Evolutionary conservation across 2,329 filamentous ascomycete species (phyloP), one percentile per base, ranked within the genome.

Genomic region (Colletotrichum higginsianum): DNA sequence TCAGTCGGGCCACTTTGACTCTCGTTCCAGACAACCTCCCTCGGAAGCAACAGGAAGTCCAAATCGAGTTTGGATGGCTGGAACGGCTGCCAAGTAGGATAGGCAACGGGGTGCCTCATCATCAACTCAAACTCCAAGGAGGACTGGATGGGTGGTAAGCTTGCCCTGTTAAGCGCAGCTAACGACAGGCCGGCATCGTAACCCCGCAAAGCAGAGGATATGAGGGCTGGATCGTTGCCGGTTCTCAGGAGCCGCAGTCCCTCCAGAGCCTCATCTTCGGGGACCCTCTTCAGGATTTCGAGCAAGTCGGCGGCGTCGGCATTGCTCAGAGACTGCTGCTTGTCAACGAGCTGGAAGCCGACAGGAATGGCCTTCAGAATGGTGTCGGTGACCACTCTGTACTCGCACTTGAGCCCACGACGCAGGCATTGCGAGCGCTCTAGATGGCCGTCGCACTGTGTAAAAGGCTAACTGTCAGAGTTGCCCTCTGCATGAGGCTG

Each of bases 91-190:
- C 57, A 61, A 5, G 21, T 2, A 0, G 57, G 42, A 15, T 61
- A 61, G 2, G 57, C 42, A n/a, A n/a, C n/a, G n/a, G n/a, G n/a
- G n/a, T n/a, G n/a, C n/a, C n/a, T n/a, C n/a, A n/a, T n/a, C n/a
- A 58, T 58, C 2, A 58, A 13, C 56, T 58, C 56, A 12, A 58
- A 58, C 13, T 58, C 56, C 40, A 58, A 26, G 26, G 56, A 58
- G 5, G 56, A 23, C 21, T 40, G 56, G 2, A 3, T 44, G 23
- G 56, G 56, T 26, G 56, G 56, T 5, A 58, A n/a, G 11, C 3
- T 46, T 12, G 38, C 56, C 11, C 56, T 42, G n/a, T 44, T 58
- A 0, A 58, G 56, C 7, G 40, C 18, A 16, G 8, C 38, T 15
- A 26, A 18, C 5, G 56, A 58, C 18, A 46, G n/a, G 11, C 56